Evolutionary conservation across 2,329 filamentous ascomycete species (phyloP), one percentile per base, ranked within the genome.

Genomic region (Colletotrichum tropicale): DNA sequence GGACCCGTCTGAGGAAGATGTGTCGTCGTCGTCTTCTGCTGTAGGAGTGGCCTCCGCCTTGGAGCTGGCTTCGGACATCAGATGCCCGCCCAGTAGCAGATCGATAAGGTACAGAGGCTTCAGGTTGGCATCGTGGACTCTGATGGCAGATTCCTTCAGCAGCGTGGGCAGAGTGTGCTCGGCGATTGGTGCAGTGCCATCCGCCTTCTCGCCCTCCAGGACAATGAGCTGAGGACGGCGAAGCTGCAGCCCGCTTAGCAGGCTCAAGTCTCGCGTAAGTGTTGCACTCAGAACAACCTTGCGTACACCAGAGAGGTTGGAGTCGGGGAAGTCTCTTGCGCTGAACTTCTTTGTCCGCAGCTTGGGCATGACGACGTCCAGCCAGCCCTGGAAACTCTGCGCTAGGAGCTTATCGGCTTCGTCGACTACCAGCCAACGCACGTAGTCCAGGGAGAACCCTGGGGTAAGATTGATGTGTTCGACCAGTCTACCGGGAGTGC

Each of bases 261-360:
- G 93, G 43, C 94, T 94, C 64, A 98, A 87, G 81, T 98, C 96
- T 73, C 93, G 91, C 3, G 96, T 98, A 92, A 98, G 95, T 0
- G 96, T 98, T 8, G 96, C 97, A 82, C 95, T 98, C 5, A 98
- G 89, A 68, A 98, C 90, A 21, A 98, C 89, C 84, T 98, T 98
- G 66, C 93, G 92, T 5, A 97, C 88, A 18, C 88, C 89, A 7
- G 85, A 86, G 56, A 88, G 85, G 70, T 88, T 87, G 70, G 88
- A 87, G 66, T 90, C 87, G 26, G 87, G 87, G 77, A 90, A 89
- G 78, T 91, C 89, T 64, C 90, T 86, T 4, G 88, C 85, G 28
- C 89, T 88, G 78, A 88, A 88, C 56, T 87, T 87, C 4, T 83
- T 83, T 3, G 83, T 84, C 48, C 88, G 88, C 76, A 95, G 87